These are phyloP conservation scores for Boletus rubroflammeus DNA, from an alignment of 768 basidiomycete species.

Conservation along the genomic window DNA sequence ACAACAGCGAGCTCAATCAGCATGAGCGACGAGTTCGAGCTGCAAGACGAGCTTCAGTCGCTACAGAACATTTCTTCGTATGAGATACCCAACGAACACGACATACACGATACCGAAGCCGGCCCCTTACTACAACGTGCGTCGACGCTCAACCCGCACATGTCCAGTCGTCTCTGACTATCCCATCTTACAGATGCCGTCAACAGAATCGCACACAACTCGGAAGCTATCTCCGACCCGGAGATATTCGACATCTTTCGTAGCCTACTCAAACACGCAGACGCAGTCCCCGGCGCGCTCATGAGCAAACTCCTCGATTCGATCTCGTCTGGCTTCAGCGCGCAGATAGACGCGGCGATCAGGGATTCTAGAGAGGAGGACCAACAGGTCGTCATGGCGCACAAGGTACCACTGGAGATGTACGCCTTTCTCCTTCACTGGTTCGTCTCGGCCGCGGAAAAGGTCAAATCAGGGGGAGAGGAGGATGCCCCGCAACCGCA, in stretches of 20 bases:
- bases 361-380: conserved; percentile 70
- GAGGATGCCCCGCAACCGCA: conserved; percentile 44
- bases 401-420: conserved; percentile 79
- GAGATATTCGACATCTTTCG: conserved; percentile 80
- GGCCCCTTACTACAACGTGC: conserved; percentile 57
- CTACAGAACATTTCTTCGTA: conserved; percentile 60
- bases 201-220: conserved; percentile 70
- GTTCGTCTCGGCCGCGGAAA: conserved; percentile 83
- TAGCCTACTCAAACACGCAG: conserved; percentile 73
- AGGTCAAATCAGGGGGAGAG: conserved; percentile 54
- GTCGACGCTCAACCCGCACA: conserved; percentile 11
- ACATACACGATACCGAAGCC: conserved; percentile 54
- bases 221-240: conserved; percentile 64
- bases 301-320: conserved; percentile 90
- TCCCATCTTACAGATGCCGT: conserved; percentile 58
- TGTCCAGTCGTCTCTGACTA: conserved; percentile 6
- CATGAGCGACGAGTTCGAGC: conserved; percentile 56
- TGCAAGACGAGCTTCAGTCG: conserved; percentile 73
- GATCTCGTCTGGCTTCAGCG: conserved; percentile 67
- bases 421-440: conserved; percentile 91
- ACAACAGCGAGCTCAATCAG: conserved; percentile 4
- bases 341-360: conserved; percentile 68
- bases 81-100: conserved; percentile 65
- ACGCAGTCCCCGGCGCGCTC: conserved; percentile 54
- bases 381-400: conserved; percentile 53